A percentile compares a stretch with the other conserved stretches of the same genome.
Evolutionary conservation across 495 filamentous ascomycete genomes (phyloP).

Genomic region (Aspergillus diversus): DNA sequence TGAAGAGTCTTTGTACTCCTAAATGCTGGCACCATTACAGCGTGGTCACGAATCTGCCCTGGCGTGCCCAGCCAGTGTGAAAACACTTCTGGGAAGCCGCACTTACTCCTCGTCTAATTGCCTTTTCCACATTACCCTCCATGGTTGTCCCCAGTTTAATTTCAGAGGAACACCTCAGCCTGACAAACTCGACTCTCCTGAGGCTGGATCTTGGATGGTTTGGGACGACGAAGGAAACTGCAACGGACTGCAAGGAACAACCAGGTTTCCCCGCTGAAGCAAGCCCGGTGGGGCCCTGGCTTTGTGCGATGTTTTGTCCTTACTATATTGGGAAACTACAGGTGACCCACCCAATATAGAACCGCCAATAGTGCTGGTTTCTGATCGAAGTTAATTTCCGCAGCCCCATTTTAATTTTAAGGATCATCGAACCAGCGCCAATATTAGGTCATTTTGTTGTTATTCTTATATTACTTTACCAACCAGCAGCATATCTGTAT

Average conservation of each 20-base stretch:
- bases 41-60: too few relatives aligned
- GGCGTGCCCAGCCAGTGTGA: too few relatives aligned
- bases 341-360: background rate
- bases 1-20: too few relatives aligned
- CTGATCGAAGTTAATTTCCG: background rate
- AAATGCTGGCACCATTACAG: too few relatives aligned
- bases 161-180: background rate
- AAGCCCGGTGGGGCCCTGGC: background rate
- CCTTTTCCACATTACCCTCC: too few relatives aligned
- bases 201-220: background rate
- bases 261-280: constrained; percentile 5
- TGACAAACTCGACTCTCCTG: background rate
- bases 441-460: background rate
- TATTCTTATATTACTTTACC: background rate
- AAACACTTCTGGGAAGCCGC: too few relatives aligned
- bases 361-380: background rate
- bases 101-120: too few relatives aligned
- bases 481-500: too few relatives aligned
- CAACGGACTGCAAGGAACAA: constrained; percentile 1
- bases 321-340: background rate
- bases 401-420: constrained; percentile 2
- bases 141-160: too few relatives aligned
- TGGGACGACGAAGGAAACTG: background rate
- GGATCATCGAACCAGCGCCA: constrained; percentile 7
- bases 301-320: background rate